Evolutionary conservation across 257 asterid genomes (phyloP).

Genomic region (Fraxinus pennsylvanica): DNA sequence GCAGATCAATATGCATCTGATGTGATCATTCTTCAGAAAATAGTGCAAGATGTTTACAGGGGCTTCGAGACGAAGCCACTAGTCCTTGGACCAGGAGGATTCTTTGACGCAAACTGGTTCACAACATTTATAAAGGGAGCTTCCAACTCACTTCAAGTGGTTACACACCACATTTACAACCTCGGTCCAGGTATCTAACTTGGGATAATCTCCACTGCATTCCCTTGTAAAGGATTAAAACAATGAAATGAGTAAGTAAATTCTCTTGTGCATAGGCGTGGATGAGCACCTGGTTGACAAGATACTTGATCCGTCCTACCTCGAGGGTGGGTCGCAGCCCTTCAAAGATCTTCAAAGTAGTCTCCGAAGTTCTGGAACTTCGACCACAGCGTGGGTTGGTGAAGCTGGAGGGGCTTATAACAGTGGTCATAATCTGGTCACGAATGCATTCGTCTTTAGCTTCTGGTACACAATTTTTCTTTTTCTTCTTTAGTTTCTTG

Average conservation of each 20-base stretch:
- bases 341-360: constrained; percentile 52
- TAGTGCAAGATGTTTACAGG: constrained; percentile 55
- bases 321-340: constrained; percentile 56
- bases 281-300: constrained; percentile 69
- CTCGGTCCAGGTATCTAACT: constrained; percentile 75
- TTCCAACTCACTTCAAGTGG: constrained; percentile 56
- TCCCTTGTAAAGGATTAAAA: not conserved
- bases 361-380: constrained; percentile 38
- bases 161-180: constrained; percentile 85
- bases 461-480: constrained; percentile 53
- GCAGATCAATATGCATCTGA: constrained; percentile 70
- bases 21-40: constrained; percentile 39
- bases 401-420: constrained; percentile 88
- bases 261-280: constrained; percentile 39
- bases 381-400: constrained; percentile 74
- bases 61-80: constrained; percentile 49
- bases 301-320: constrained; percentile 69
- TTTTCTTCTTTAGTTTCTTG: not conserved
- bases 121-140: constrained; percentile 42
- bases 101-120: constrained; percentile 69
- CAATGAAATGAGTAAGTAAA: not conserved
- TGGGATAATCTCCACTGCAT: not conserved
- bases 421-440: constrained; percentile 71
- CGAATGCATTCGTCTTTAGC: constrained; percentile 79
- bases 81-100: constrained; percentile 84